These are phyloP conservation scores for Nephromyces sp. DNA, from an alignment of 169 alveolate genomes.

Conservation along the genomic window DNA sequence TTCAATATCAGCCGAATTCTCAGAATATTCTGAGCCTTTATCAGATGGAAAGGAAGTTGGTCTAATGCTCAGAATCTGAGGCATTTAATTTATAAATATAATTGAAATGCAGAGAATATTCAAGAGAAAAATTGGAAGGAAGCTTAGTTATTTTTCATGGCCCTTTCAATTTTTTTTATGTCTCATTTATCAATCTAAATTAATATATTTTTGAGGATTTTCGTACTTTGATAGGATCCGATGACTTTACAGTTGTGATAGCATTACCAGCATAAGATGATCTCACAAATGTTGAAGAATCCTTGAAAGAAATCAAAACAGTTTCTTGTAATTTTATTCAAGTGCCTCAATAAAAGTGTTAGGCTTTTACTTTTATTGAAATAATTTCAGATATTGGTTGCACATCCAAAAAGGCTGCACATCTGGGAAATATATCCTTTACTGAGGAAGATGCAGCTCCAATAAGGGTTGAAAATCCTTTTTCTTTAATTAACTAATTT, in stretches of 20 bases:
- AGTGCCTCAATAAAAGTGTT: background rate
- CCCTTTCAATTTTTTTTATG: too few species aligned
- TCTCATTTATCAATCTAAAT: too few species aligned
- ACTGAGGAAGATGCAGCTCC: background rate
- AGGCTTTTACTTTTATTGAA: background rate
- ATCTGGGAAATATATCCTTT: background rate
- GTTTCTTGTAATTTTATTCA: background rate
- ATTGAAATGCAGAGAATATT: too few species aligned
- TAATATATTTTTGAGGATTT: too few species aligned
- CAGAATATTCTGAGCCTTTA: too few species aligned
- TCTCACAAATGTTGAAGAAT: background rate
- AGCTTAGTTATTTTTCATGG: too few species aligned
- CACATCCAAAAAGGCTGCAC: background rate
- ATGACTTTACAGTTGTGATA: background rate
- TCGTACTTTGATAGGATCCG: background rate
- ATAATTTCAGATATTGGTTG: slow-evolving; percentile 7
- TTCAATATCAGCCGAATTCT: too few species aligned
- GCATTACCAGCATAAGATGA: slow-evolving; percentile 9
- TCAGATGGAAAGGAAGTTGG: too few species aligned
- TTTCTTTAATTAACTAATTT: background rate
- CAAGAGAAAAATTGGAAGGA: too few species aligned
- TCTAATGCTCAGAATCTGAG: too few species aligned
- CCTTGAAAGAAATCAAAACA: background rate
- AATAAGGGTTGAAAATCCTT: background rate
- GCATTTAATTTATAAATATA: too few species aligned